Evolutionary conservation across 164 flowering plant species (phyloP).

Genomic region (Houttuynia cordata): DNA sequence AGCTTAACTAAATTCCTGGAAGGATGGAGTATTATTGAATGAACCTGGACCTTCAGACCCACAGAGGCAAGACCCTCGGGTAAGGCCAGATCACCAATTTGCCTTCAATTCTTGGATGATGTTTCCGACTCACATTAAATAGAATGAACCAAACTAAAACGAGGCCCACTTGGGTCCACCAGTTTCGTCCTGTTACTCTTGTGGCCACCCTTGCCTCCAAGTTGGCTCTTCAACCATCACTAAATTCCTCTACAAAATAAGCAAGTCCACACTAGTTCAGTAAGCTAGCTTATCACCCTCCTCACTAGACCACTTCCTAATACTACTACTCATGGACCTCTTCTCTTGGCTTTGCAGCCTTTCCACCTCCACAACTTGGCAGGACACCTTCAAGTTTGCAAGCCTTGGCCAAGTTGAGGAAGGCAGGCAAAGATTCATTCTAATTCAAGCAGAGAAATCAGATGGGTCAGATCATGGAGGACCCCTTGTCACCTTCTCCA

Average conservation of each 20-base stretch:
- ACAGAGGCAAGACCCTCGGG: too few relatives aligned
- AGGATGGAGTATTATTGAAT: too few relatives aligned
- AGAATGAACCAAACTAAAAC: slow-evolving; percentile 1
- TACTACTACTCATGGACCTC: slow-evolving; percentile 45
- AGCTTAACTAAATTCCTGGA: too few relatives aligned
- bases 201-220: slow-evolving; percentile 29
- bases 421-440: slow-evolving; percentile 28
- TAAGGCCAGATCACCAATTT: too few relatives aligned
- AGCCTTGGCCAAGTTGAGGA: neutral
- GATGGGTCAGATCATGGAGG: slow-evolving; percentile 32
- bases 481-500: slow-evolving; percentile 36
- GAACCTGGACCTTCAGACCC: too few relatives aligned
- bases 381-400: slow-evolving; percentile 27
- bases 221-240: slow-evolving; percentile 32
- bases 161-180: slow-evolving; percentile 23
- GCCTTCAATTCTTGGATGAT: neutral
- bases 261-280: neutral
- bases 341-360: slow-evolving; percentile 87
- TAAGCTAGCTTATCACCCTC: neutral
- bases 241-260: slow-evolving; percentile 16
- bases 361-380: slow-evolving; percentile 37
- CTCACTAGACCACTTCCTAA: neutral
- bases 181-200: slow-evolving; percentile 6
- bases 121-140: neutral
- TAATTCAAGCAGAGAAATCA: slow-evolving; percentile 50